Evolutionary conservation across 2,329 filamentous ascomycete species (phyloP).

Genomic region (Fusarium buharicum): DNA sequence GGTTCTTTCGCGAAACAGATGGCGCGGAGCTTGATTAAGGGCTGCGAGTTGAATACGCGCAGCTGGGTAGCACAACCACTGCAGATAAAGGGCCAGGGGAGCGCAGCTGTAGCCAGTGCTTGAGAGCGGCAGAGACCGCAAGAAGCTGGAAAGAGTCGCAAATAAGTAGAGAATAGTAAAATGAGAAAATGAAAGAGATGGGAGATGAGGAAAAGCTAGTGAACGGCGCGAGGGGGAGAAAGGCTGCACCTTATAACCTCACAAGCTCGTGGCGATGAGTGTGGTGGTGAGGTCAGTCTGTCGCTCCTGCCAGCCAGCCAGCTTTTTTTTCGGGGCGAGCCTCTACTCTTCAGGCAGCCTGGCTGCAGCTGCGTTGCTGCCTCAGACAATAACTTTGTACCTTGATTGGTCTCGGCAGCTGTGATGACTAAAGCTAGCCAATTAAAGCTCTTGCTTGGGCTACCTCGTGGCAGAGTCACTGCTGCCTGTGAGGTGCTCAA

Average conservation of each 20-base stretch:
- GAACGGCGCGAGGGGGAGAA: conserved; percentile 35
- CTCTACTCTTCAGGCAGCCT: conserved; percentile 32
- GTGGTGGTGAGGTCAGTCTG: conserved; percentile 44
- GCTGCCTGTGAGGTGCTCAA: conserved; percentile 46
- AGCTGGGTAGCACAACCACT: conserved; percentile 19
- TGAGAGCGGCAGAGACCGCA: conserved; percentile 22
- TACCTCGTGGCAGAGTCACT: conserved; percentile 45
- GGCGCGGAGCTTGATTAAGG: conserved; percentile 15
- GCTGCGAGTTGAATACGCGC: conserved; percentile 24
- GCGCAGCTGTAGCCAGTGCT: conserved; percentile 26
- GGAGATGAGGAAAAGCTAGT: conserved; percentile 22
- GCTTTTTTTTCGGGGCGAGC: conserved; percentile 48
- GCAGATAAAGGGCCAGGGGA: conserved; percentile 21
- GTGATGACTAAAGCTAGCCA: conserved; percentile 46
- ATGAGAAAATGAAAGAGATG: conserved; percentile 29
- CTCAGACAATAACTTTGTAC: conserved; percentile 49
- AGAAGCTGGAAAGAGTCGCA: conserved; percentile 9
- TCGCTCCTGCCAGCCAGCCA: conserved; percentile 41
- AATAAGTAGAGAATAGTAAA: conserved; percentile 24
- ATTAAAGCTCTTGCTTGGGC: conserved; percentile 36
- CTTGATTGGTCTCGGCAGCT: conserved; percentile 44
- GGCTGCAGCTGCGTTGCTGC: conserved; percentile 47
- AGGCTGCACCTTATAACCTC: conserved; percentile 48
- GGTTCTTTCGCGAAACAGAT: conserved; percentile 6
- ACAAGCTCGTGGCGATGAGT: conserved; percentile 40